phyloP scores from a whole-genome alignment of 352 stramenopile genomes.

The Pythium monospermum region DNA sequence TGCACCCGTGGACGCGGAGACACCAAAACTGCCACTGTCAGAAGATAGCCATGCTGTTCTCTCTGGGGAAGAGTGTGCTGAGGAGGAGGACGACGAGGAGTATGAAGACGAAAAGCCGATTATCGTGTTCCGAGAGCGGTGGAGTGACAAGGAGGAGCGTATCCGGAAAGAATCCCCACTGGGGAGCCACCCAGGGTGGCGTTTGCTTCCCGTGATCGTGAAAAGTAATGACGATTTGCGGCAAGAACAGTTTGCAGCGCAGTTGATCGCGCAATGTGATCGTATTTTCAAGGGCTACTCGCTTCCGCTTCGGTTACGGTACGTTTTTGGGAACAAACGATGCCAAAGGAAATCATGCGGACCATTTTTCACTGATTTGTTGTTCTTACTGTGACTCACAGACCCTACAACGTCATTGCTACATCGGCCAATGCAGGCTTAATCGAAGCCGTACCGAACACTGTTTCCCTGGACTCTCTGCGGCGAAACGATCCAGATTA shows the following conservation, averaged over 20 bases:
- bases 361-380: constrained; percentile 6
- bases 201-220: constrained; percentile 91
- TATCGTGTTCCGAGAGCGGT: constrained; percentile 80
- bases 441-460: constrained; percentile 95
- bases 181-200: constrained; percentile 52
- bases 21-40: constrained; percentile 8
- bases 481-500: constrained; percentile 88
- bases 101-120: constrained; percentile 46
- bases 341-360: too few relatives aligned
- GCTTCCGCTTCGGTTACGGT: constrained; percentile 89
- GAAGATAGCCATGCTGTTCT: constrained; percentile 12
- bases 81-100: constrained; percentile 39
- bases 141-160: constrained; percentile 69
- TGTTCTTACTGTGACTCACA: constrained; percentile 16
- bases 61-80: constrained; percentile 41
- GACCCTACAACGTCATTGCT: constrained; percentile 95
- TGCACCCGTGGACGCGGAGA: constrained; percentile 9
- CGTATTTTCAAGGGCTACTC: constrained; percentile 94
- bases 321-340: too few relatives aligned
- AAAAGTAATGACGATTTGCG: constrained; percentile 98
- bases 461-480: constrained; percentile 96
- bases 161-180: constrained; percentile 54
- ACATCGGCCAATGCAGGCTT: constrained; percentile 92
- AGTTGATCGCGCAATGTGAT: constrained; percentile 95
- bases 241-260: constrained; percentile 97